Percentiles rank a stretch among this genome's conserved stretches.
These are phyloP conservation scores for Rhododendron vialii DNA, from an alignment of 148 eudicot genomes.

Conservation along the genomic window DNA sequence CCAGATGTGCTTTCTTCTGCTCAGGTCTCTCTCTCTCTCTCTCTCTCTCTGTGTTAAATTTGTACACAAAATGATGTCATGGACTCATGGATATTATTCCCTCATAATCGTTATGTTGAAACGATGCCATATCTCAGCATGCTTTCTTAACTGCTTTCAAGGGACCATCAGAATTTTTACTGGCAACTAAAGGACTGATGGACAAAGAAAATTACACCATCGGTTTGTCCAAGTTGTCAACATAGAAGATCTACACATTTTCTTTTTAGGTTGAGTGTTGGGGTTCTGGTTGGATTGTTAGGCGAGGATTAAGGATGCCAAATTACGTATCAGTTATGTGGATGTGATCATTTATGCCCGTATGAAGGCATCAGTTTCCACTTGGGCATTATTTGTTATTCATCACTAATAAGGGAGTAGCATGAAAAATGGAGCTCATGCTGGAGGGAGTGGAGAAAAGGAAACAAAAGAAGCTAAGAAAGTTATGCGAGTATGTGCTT, in stretches of 20 bases:
- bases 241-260: background rate
- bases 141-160: background rate
- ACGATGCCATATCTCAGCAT: background rate
- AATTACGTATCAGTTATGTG: background rate
- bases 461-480: background rate
- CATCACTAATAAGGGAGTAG: background rate
- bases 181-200: background rate
- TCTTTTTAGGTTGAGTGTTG: background rate
- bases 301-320: background rate
- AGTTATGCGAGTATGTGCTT: background rate
- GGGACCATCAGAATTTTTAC: background rate
- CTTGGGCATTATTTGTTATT: background rate
- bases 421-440: background rate
- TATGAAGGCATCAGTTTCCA: background rate
- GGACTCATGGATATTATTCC: background rate
- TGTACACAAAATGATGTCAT: too few species aligned
- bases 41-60: background rate
- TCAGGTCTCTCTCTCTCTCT: constrained; percentile 54
- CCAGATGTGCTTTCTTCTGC: constrained; percentile 91
- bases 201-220: background rate
- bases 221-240: background rate
- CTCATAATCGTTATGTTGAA: background rate
- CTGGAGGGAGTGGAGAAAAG: background rate
- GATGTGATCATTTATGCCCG: background rate
- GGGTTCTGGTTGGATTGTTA: background rate